These are phyloP conservation scores for Fagus sylvatica DNA, from an alignment of 306 rosid species.

Conservation along the genomic window DNA sequence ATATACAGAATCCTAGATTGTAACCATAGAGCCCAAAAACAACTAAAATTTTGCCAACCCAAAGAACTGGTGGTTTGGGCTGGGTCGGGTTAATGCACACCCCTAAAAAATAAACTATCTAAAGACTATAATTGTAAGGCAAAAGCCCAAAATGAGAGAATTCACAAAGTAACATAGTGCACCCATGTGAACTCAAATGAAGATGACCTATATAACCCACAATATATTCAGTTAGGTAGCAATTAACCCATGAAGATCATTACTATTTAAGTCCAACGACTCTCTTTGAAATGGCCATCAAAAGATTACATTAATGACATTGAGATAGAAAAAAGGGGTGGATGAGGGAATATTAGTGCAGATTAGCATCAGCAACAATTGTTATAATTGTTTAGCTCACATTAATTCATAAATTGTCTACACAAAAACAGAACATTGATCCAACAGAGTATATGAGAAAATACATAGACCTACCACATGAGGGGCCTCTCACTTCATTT, in stretches of 20 bases:
- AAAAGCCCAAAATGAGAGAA: background rate
- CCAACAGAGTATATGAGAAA: background rate
- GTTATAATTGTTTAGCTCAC: background rate
- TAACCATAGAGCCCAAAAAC: too few relatives aligned
- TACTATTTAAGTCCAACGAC: background rate
- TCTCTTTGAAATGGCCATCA: background rate
- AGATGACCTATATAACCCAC: background rate
- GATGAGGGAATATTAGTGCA: background rate
- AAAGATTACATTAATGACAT: background rate
- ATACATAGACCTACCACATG: background rate
- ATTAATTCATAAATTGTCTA: background rate
- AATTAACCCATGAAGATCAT: background rate
- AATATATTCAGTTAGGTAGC: background rate
- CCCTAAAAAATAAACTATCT: too few relatives aligned
- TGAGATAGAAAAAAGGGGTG: background rate
- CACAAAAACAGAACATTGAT: background rate
- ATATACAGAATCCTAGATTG: too few relatives aligned
- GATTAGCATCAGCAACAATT: background rate
- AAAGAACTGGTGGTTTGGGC: too few relatives aligned
- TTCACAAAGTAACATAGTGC: background rate
- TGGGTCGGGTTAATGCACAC: too few relatives aligned
- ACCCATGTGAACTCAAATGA: background rate
- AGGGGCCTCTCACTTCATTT: slow-evolving; percentile 67
- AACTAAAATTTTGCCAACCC: too few relatives aligned
- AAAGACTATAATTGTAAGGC: background rate